Percentiles rank a stretch among this genome's conserved stretches.
Evolutionary conservation across 2,329 filamentous ascomycete genomes (phyloP).

Genomic region (Pseudopyricularia javanii): DNA sequence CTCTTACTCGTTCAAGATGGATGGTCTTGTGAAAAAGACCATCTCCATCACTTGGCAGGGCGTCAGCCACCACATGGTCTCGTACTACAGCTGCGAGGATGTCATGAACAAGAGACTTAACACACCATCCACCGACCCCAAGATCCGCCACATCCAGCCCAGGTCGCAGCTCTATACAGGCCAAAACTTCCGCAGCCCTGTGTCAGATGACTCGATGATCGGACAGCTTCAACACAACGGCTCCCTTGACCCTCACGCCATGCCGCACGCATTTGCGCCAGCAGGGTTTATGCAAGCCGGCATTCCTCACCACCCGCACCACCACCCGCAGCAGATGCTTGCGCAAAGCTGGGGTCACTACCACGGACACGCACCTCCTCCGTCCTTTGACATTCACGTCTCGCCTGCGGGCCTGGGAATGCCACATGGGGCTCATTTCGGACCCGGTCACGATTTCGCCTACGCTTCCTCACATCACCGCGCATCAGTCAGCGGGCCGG

Average conservation of each 20-base stretch:
- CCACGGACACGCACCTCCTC: background rate
- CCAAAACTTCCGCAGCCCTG: slow-evolving; percentile 47
- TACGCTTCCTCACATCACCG: background rate
- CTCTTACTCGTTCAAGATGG: slow-evolving; percentile 74
- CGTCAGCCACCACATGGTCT: slow-evolving; percentile 73
- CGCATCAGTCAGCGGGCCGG: background rate
- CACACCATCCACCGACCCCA: slow-evolving; percentile 43
- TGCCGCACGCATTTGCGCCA: background rate
- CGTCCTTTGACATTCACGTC: background rate
- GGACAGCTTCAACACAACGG: background rate
- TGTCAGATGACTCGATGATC: slow-evolving; percentile 1
- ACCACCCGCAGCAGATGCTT: background rate
- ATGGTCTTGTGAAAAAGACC: slow-evolving; percentile 83
- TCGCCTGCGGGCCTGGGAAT: background rate
- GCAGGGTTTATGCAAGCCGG: background rate
- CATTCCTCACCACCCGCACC: background rate
- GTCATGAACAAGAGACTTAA: slow-evolving; percentile 49
- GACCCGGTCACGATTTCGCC: background rate
- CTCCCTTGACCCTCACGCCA: background rate
- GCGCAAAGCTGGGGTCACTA: background rate
- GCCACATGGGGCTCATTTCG: background rate
- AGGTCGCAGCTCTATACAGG: slow-evolving; percentile 45
- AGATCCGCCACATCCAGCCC: slow-evolving; percentile 36
- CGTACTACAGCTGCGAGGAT: slow-evolving; percentile 76
- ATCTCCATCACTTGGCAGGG: slow-evolving; percentile 68